Conservation (phyloP, 768 basidiomycete species). For the Lentinula lateritia region DNA sequence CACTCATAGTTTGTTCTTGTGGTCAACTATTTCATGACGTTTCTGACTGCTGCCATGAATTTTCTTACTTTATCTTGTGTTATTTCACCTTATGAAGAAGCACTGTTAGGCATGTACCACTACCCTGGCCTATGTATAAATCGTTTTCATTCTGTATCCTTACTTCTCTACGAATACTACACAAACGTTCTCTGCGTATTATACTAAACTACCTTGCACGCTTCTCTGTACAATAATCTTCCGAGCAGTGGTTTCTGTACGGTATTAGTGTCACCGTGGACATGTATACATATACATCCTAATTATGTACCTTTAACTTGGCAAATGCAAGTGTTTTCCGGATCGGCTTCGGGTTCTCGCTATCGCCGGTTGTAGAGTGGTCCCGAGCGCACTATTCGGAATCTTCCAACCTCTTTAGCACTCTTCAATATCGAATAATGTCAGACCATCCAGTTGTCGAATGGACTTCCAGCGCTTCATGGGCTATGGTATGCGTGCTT, state of each 20-base stretch:
- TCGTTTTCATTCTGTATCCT: not conserved
- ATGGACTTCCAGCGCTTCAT: conserved; percentile 79
- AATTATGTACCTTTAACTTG: too few species aligned
- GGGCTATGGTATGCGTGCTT: conserved; percentile 68
- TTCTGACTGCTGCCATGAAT: not conserved
- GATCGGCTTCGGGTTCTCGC: not conserved
- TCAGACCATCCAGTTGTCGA: conserved; percentile 65
- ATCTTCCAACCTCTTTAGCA: not conserved
- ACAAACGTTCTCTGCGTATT: not conserved
- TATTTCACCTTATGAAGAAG: not conserved
- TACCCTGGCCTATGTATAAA: not conserved
- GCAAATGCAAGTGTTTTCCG: not conserved
- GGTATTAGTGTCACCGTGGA: not conserved
- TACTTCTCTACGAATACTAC: not conserved
- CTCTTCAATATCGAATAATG: conserved; percentile 33
- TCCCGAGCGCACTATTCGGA: too few species aligned
- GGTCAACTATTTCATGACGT: not conserved
- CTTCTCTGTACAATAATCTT: not conserved
- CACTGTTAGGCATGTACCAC: not conserved
- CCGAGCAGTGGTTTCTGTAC: not conserved
- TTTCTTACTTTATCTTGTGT: conserved; percentile 1
- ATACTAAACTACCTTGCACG: not conserved
- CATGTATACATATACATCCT: not conserved
- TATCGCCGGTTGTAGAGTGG: not conserved
- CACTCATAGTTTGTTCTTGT: not conserved